Evolutionary conservation across 495 filamentous ascomycete genomes (phyloP), one percentile per base, ranked within the genome.

Genomic region (Hypoxylon fragiforme): DNA sequence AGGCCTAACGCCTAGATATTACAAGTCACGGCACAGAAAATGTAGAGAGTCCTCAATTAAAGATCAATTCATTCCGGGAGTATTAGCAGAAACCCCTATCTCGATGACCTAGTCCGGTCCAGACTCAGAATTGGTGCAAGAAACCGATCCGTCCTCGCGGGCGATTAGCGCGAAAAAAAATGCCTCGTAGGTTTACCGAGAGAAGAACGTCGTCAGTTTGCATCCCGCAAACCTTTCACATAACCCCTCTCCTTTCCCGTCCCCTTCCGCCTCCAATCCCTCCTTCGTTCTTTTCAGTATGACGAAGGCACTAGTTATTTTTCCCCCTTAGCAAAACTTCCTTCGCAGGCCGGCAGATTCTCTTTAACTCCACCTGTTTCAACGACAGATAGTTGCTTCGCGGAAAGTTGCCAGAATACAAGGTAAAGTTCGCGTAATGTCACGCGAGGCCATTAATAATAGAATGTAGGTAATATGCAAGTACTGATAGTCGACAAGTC

Each of bases 351-450:
- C 24, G 58, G 51, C 24, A 49, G 57, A 48, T 28, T 56, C 50
- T 64, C 57, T 62, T 43, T 28, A 51, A 62, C 54, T 67, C 57
- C 56, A 60, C 54, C 57, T 50, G 41, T 37, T 28, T 56, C 40
- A 52, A 54, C 53, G 54, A 64, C 43, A 52, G 49, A 63, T 67
- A 68, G 60, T 60, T 61, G 50, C 58, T 66, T 67, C 36, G 44
- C 42, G 19, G 32, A 49, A 56, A 57, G 48, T 51, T 42, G 54
- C 45, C 52, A 60, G 50, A 57, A 57, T 59, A 64, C 54, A 63
- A 59, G 53, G 50, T 49, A 61, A 55, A 58, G 37, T 41, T 32
- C 50, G 57, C 45, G 51, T 41, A 44, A 26, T 24, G 57, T 51
- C 57, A 64, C 51, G 60, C 68, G 69, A 68, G 65, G 54, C 47